Base-by-base conservation (phyloP, 495 filamentous ascomycete genomes). In the Immersiella caudata region DNA sequence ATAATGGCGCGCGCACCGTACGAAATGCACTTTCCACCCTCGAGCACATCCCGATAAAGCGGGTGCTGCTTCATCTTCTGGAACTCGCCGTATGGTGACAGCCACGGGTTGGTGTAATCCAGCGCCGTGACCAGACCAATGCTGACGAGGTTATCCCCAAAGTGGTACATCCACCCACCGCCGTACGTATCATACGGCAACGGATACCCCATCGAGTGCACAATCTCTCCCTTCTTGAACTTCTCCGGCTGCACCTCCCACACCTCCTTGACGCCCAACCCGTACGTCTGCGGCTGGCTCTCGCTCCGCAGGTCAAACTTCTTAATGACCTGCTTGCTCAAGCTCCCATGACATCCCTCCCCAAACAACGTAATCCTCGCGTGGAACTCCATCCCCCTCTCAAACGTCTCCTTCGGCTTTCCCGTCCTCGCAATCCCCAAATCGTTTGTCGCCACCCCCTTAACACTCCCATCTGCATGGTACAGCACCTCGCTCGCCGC, bases 61-160 rank as follows among this genome's bases (percentile, higher is more conserved):
- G 95, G 94, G 77, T 99, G 95, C 69, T 96, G 93, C 83, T 99
- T 99, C 83, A 98, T 87, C 82, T 97, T 97, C 76, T 99, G 96
- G 79, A 99, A 98, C 76, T 99, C 95, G 26, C 87, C 87, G 75
- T 99, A 99, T 0, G 95, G 95, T 0, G 93, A 93, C 20, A 99
- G 85, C 91, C 93, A 99, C 0, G 95, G 96, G 78, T 99, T 99
- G 27, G 90, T 85, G 74, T 98, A 99, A 80, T 99, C 95, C 33
- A 99, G 85, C 26, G 94, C 95, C 29, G 96, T 92, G 20, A 99
- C 95, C 35, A 97, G 84, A 14, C 95, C 95, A 54, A 99, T 85
- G 72, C 91, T 94, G 70, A 98, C 95, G 71, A 97, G 87, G 78
- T 98, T 98, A 69, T 98, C 94, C 22, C 93, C 95, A 75, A 98